Conservation (phyloP, 345 rosid genomes). For the Brassica rapa region DNA sequence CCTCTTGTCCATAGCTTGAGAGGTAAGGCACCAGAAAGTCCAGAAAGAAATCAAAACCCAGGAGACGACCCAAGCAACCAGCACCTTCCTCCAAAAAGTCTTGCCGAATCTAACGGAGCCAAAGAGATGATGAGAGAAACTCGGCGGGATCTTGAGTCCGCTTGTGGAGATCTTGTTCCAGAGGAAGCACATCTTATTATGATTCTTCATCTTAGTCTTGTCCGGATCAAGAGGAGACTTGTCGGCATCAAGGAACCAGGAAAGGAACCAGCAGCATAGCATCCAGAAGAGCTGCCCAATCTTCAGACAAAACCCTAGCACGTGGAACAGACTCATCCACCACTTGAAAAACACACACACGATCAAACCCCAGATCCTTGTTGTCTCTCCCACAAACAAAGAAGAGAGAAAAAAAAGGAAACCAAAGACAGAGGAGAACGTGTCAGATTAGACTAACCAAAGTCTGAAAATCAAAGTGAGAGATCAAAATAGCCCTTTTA, state of each 20-base stretch:
- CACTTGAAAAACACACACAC: neutral
- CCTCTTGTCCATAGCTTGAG: conserved; percentile 78
- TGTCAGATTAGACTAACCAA: conserved; percentile 25
- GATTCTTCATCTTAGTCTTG: conserved; percentile 45
- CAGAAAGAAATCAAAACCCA: conserved; percentile 54
- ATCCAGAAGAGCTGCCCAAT: conserved; percentile 80
- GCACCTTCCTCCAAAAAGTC: conserved; percentile 64
- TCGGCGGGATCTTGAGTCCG: conserved; percentile 62
- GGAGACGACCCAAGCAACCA: conserved; percentile 59
- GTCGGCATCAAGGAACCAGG: conserved; percentile 62
- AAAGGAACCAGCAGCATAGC: conserved; percentile 81
- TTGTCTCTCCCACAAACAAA: conserved; percentile 42
- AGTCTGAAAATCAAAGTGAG: conserved; percentile 1
- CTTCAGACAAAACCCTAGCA: conserved; percentile 76
- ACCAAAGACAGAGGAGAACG: conserved; percentile 40
- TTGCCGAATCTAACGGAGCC: conserved; percentile 56
- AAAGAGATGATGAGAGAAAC: conserved; percentile 52
- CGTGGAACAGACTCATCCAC: conserved; percentile 83
- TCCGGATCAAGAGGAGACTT: conserved; percentile 44
- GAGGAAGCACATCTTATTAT: conserved; percentile 57
- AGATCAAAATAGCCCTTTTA: conserved; percentile 11
- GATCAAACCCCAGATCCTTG: conserved; percentile 17
- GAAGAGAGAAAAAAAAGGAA: neutral
- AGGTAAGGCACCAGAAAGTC: conserved; percentile 64
- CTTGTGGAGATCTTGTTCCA: conserved; percentile 38